phyloP scores from a whole-genome alignment of 1,139 yeast species.

The Debaryomyces nepalensis region DNA sequence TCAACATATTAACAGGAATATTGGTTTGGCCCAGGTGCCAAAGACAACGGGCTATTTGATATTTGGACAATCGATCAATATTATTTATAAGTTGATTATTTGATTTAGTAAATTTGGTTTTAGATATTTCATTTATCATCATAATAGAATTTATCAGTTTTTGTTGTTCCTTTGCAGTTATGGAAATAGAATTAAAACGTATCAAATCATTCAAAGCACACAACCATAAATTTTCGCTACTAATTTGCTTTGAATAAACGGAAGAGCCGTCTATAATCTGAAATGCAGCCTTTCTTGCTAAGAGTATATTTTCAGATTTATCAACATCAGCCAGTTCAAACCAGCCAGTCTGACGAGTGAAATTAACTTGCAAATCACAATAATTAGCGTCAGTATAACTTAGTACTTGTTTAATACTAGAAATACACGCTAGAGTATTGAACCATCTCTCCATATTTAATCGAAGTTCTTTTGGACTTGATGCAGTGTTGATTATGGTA shows the following conservation, averaged over 20 bases:
- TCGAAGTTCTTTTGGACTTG: constrained; percentile 24
- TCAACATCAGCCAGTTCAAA: constrained; percentile 37
- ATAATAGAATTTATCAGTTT: constrained; percentile 56
- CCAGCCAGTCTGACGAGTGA: constrained; percentile 37
- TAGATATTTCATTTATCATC: constrained; percentile 44
- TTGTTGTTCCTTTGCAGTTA: constrained; percentile 43
- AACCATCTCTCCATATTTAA: constrained; percentile 32
- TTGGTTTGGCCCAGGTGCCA: constrained; percentile 63
- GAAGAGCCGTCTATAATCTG: constrained; percentile 28
- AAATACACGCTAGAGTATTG: constrained; percentile 40
- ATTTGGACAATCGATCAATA: constrained; percentile 39
- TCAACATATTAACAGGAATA: constrained; percentile 58
- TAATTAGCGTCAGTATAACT: constrained; percentile 9
- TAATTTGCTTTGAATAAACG: not conserved
- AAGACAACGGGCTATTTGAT: constrained; percentile 57
- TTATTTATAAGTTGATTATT: constrained; percentile 13
- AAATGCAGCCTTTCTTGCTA: constrained; percentile 42
- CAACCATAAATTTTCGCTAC: constrained; percentile 23
- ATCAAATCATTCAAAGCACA: constrained; percentile 45
- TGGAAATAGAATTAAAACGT: constrained; percentile 45
- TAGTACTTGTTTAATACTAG: constrained; percentile 28
- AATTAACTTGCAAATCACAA: constrained; percentile 13
- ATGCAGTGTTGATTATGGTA: constrained; percentile 11
- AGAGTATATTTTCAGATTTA: constrained; percentile 44
- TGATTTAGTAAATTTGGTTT: constrained; percentile 20